Evolutionary conservation across 2,329 filamentous ascomycete species (phyloP).

Genomic region (Fusarium pseudocircinatum): DNA sequence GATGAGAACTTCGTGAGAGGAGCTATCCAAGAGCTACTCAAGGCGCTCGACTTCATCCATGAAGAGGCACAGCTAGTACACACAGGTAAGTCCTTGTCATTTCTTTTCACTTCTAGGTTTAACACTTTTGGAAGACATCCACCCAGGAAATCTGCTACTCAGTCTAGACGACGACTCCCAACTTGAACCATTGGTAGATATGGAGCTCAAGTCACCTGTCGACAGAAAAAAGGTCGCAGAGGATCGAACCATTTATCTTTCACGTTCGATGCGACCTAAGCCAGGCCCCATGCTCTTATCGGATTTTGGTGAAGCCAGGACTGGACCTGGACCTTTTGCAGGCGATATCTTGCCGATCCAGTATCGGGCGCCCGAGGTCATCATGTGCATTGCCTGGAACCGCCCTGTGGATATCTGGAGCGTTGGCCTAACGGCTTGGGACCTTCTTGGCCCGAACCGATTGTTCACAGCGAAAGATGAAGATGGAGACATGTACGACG

Average conservation of each 20-base stretch:
- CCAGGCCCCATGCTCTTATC: constrained; percentile 40
- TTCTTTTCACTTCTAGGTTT: neutral
- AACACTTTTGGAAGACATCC: constrained; percentile 33
- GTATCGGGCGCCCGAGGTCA: constrained; percentile 40
- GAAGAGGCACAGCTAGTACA: constrained; percentile 45
- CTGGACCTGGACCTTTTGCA: constrained; percentile 39
- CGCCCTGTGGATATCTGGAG: constrained; percentile 45
- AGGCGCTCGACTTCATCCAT: constrained; percentile 50
- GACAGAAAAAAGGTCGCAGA: constrained; percentile 24
- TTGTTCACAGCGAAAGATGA: constrained; percentile 36
- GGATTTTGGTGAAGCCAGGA: constrained; percentile 44
- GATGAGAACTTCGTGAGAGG: constrained; percentile 45
- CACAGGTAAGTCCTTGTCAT: constrained; percentile 40
- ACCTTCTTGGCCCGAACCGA: constrained; percentile 30
- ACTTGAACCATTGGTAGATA: constrained; percentile 35
- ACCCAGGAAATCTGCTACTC: constrained; percentile 41
- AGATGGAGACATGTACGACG: constrained; percentile 36
- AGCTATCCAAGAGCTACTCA: constrained; percentile 44
- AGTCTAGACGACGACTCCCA: constrained; percentile 33
- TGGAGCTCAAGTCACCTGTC: constrained; percentile 37
- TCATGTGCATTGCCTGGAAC: constrained; percentile 39
- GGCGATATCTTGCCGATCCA: constrained; percentile 44
- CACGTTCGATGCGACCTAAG: constrained; percentile 39
- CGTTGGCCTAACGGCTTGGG: constrained; percentile 42
- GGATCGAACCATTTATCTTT: constrained; percentile 41